phyloP scores from a whole-genome alignment of 176 grass and related monocot genomes.

The Zea luxurians region DNA sequence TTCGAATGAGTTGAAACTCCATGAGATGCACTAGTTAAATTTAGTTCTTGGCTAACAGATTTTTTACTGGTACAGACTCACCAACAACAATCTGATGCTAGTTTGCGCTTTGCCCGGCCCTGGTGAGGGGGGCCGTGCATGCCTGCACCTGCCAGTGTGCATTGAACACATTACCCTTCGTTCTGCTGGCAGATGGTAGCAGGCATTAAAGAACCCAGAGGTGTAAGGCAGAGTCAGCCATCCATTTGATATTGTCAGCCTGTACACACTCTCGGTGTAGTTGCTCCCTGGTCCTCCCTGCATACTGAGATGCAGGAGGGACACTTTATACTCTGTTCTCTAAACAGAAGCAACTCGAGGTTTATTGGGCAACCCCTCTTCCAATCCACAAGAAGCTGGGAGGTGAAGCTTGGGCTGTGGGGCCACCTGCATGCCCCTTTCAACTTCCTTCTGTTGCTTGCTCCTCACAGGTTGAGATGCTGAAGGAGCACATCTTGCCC shows the following conservation, averaged over 20 bases:
- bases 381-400: not conserved
- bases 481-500: slow-evolving; percentile 4
- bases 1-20: not conserved
- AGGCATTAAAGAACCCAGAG: slow-evolving; percentile 58
- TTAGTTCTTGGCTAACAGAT: not conserved
- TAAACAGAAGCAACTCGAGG: slow-evolving; percentile 2
- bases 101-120: slow-evolving; percentile 94
- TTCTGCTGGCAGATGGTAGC: slow-evolving; percentile 54
- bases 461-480: slow-evolving; percentile 16
- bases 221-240: slow-evolving; percentile 1
- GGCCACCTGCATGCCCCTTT: not conserved
- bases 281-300: slow-evolving; percentile 18
- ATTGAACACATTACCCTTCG: not conserved
- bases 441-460: slow-evolving; percentile 18
- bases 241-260: not conserved
- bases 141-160: slow-evolving; percentile 78
- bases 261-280: slow-evolving; percentile 31
- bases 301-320: slow-evolving; percentile 29
- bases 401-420: not conserved
- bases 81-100: slow-evolving; percentile 76
- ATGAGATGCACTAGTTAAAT: not conserved
- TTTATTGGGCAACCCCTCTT: not conserved
- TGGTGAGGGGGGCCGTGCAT: slow-evolving; percentile 88
- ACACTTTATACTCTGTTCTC: not conserved
- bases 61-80: slow-evolving; percentile 50